Evolutionary conservation across 768 basidiomycete species (phyloP), one percentile per base, ranked within the genome.

Genomic region (Daedalea quercina): DNA sequence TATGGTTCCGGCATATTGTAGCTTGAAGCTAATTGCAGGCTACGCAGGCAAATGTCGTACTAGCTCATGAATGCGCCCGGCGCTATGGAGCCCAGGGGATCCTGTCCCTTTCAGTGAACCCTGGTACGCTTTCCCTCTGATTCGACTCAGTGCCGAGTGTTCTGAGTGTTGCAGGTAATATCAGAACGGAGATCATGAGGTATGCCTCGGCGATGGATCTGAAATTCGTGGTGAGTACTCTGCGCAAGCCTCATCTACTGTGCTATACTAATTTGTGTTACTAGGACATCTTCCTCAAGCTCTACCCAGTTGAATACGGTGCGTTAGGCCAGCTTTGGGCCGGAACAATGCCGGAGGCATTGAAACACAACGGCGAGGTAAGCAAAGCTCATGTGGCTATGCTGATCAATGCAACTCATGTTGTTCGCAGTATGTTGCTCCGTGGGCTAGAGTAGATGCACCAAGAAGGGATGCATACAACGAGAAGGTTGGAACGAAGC

Each of bases 21-120:
- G 22, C 47, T 20, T 34, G n/a, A 22, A 31, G 4, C 17, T 25
- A 8, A 15, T 22, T 23, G 3, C 15, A 22, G 22, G 13, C 35
- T 34, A 31, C 13, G 2, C 41, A 78, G 76, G 77, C 67, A 15
- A 73, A 76, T 47, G 65, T 74, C 0, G 66, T 79, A 3, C 58
- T 76, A 9, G 67, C 76, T 9, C 60, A 65, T n/a, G 80, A 80
- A 58, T 62, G 80, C 13, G 76, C 74, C 12, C 63, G 75, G 45
- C 69, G 75, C 53, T 75, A 78, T 55, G 72, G 64, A 22, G 60
- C 75, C 52, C 72, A 75, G 3, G 58, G 58, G 19, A 72, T 83
- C 47, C 65, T 81, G 0, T 74, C 74, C 4, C 69, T 67, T 20
- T 64, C 74, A 3, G 55, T 79, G 28, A 70, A 80, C 55, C 78